Base-by-base conservation (phyloP, 345 rosid genomes). In the Gossypium raimondii region DNA sequence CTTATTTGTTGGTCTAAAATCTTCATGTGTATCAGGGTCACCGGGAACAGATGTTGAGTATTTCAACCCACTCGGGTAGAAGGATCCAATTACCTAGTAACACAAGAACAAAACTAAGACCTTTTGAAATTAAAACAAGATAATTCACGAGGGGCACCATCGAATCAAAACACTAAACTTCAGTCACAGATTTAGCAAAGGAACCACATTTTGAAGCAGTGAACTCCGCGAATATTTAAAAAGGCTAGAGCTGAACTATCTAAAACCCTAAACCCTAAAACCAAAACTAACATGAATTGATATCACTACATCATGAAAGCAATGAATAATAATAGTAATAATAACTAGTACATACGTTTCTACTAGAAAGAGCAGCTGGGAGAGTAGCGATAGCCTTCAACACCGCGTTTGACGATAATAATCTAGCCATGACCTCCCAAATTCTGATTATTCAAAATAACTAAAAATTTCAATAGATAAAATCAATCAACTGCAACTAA, bases 1-100 rank as follows among this genome's bases (percentile, higher is more conserved):
- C 88, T 93, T 95, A 52, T 81, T 89, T 27, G 80, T 79, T 20
- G 93, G 90, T 78, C 57, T 91, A 75, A 93, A 95, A 83, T 93
- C 98, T 70, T 93, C 92, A 83, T 95, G 97, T 7, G 87, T 91
- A 60, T 90, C 98, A 20, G 92, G 92, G 80, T 90, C 94, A 75
- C 81, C 79, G 6, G 99, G 93, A 65, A 82, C 82, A 67, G 83
- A 72, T 8, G 90, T 75, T 1, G 80, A 88, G 76, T 77, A 84
- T 82, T 83, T 84, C 81, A 80, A 60, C 70, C 84, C 90, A 85
- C 78, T 73, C 20, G 76, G 81, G 51, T 73, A 73, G 52, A 80
- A 68, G 16, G 85, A 76, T 67, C 84, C 86, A 82, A 79, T 79
- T 45, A 78, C 84, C 98, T 90, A 71, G 59, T 45, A 78, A 80